These are phyloP conservation scores for Phytopythium kandeliae DNA, from an alignment of 352 stramenopile genomes.

Conservation along the genomic window DNA sequence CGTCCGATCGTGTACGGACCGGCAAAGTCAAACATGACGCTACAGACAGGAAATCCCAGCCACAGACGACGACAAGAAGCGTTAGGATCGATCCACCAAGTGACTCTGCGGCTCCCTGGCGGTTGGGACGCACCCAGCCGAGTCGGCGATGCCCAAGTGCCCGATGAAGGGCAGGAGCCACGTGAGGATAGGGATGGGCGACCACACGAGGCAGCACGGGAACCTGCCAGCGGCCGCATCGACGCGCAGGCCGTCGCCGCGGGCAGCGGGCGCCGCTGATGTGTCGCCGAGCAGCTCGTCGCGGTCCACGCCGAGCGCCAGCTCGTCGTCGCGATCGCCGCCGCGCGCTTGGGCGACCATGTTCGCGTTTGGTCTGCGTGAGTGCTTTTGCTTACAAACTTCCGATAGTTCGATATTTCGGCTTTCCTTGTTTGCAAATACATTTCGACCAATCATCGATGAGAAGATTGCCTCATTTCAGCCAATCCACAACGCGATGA, in stretches of 20 bases:
- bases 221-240: conserved; percentile 50
- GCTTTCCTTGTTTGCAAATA: too few species aligned
- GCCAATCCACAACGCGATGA: too few species aligned
- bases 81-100: too few species aligned
- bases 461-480: too few species aligned
- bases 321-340: background rate
- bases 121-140: conserved; percentile 48
- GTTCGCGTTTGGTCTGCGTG: too few species aligned
- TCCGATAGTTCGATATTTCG: too few species aligned
- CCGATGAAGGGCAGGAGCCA: conserved; percentile 96
- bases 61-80: too few species aligned
- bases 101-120: too few species aligned
- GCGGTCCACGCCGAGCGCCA: conserved; percentile 7
- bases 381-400: too few species aligned
- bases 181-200: conserved; percentile 86
- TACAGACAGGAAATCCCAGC: conserved; percentile 5
- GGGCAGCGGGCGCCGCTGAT: background rate
- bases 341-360: conserved; percentile 2
- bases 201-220: conserved; percentile 93
- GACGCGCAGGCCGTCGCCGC: conserved; percentile 8
- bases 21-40: conserved; percentile 95
- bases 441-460: too few species aligned
- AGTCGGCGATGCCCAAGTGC: conserved; percentile 92
- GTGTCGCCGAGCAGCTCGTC: conserved; percentile 1
- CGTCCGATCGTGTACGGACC: conserved; percentile 91